Evolutionary conservation across 495 filamentous ascomycete species (phyloP), one percentile per base, ranked within the genome.

Genomic region (Aspergillus steynii): DNA sequence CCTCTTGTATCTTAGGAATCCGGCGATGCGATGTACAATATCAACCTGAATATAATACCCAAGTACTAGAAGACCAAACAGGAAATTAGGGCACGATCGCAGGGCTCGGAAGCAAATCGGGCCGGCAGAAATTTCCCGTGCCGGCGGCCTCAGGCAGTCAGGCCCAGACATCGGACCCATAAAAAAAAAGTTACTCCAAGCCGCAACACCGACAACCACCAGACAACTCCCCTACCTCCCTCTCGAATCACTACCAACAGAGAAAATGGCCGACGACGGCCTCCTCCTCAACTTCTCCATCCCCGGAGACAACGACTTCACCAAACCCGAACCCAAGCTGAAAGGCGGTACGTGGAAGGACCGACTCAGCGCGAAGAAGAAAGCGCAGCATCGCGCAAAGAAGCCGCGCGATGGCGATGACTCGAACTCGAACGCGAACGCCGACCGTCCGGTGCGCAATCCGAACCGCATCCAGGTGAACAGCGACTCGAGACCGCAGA

Each of bases 301-400:
- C 31, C 80, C 82, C 14, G 90, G 90, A 64, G 81, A 78, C 37
- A 42, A 12, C 15, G 72, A 58, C 51, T 48, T 79, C 56, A 75
- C 75, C 32, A 89, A 87, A 58, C 82, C 82, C 4, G 81, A 85
- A 50, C 80, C 83, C 51, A 88, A 85, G 61, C 91, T 96, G 71
- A 93, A 87, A 72, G 95, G 95, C 60, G 95, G 95, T 14, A 85
- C 85, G 63, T 99, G 95, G 95, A 90, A 87, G 69, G 95, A 96
- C 69, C 82, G 96, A 58, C 77, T 92, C 55, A 86, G 82, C 54
- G 94, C 92, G 25, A 91, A 93, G 73, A 92, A 90, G 77, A 78
- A 86, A 65, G 75, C 87, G 60, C 79, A 77, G 62, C 61, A 68
- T 55, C 65, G 50, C 31, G 53, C 55, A 55, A 68, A 64, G 50